phyloP scores from a whole-genome alignment of 2,329 filamentous ascomycete genomes.

The Pyrenophora seminiperda region DNA sequence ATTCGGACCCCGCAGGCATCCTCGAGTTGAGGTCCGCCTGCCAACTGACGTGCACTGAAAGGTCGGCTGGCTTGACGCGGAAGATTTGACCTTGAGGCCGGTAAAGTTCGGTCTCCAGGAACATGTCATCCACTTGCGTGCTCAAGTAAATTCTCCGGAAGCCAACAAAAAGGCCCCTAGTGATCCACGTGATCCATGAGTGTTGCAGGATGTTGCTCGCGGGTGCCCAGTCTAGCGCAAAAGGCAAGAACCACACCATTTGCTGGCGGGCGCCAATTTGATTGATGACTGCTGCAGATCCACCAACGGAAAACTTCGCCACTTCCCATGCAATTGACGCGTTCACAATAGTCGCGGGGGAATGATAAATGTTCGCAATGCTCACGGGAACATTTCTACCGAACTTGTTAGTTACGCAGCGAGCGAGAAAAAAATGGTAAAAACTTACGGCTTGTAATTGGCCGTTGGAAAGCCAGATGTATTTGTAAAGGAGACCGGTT shows the following conservation, averaged over 20 bases:
- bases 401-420: conserved; percentile 8
- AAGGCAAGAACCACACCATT: conserved; percentile 66
- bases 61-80: conserved; percentile 50
- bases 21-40: conserved; percentile 35
- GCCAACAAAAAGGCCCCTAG: conserved; percentile 63
- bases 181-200: conserved; percentile 67
- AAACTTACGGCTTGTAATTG: conserved; percentile 55
- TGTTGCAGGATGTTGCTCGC: conserved; percentile 66
- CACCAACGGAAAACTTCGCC: conserved; percentile 52
- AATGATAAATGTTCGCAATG: conserved; percentile 59
- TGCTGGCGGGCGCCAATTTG: conserved; percentile 62
- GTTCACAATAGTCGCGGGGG: conserved; percentile 62
- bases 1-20: conserved; percentile 44
- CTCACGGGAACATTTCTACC: conserved; percentile 35
- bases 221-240: conserved; percentile 58
- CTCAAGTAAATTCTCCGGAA: conserved; percentile 61
- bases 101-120: conserved; percentile 55
- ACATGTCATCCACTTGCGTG: conserved; percentile 68
- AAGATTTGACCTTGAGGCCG: conserved; percentile 56
- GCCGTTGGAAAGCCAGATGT: conserved; percentile 60
- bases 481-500: conserved; percentile 59
- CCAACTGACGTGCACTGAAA: conserved; percentile 39
- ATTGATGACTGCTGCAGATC: conserved; percentile 65
- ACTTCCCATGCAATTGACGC: conserved; percentile 60
- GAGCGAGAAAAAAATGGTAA: background rate